A percentile compares a stretch with the other conserved stretches of the same genome.
phyloP scores from a whole-genome alignment of 139 green algal species.

The Chlorella vulgaris region DNA sequence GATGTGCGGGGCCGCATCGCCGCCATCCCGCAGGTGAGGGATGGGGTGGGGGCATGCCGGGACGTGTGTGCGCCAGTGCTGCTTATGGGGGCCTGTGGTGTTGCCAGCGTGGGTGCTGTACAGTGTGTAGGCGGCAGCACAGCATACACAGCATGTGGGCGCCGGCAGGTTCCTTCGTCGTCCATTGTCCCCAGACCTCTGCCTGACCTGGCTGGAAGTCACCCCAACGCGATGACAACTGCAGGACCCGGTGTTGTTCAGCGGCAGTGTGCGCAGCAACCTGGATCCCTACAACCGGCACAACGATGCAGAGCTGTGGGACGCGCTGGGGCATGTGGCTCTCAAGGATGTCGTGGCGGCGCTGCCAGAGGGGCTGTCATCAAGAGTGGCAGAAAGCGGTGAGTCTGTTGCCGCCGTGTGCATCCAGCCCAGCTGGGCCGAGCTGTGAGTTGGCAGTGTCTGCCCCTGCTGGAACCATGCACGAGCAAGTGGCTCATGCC shows the following conservation, averaged over 20 bases:
- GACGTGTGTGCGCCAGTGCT: background rate
- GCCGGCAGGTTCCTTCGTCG: no score
- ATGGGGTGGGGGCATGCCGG: background rate
- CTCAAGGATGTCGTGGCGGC: conserved; percentile 57
- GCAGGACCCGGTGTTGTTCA: conserved; percentile 92
- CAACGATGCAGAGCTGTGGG: conserved; percentile 82
- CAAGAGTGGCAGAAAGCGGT: conserved; percentile 70
- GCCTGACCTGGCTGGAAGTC: no score
- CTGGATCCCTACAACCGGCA: conserved; percentile 86
- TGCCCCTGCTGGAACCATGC: no score
- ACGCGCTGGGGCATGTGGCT: conserved; percentile 73
- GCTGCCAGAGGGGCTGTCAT: conserved; percentile 45
- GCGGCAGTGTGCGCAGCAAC: conserved; percentile 88
- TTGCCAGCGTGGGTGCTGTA: no score
- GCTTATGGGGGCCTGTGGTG: background rate
- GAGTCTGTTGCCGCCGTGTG: background rate
- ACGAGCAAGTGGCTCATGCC: no score
- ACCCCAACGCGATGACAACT: no score
- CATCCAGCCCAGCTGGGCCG: no score
- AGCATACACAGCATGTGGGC: no score
- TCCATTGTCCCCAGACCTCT: no score
- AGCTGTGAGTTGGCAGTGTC: no score
- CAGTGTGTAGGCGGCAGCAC: no score
- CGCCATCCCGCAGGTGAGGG: conserved; percentile 80
- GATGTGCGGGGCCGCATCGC: conserved; percentile 76